Base-by-base conservation (phyloP, 2,329 filamentous ascomycete genomes). In the Lecanicillium sp. region DNA sequence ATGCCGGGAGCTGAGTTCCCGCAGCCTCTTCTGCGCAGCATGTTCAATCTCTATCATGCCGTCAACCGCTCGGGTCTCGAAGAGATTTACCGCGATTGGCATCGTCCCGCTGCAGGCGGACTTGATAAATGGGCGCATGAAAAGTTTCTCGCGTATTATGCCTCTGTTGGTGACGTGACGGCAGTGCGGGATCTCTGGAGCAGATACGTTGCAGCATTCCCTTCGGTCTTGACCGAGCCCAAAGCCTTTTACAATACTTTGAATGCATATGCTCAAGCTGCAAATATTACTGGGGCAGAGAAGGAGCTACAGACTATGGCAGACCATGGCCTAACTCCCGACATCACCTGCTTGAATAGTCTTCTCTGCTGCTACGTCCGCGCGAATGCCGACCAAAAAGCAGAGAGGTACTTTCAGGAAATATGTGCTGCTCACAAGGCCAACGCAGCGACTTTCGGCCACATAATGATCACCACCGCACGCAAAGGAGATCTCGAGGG, bases 391-490 rank as follows among this genome's bases (percentile, higher is more conserved):
- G 71, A 85, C 31, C 66, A 76, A n/a, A 74, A 75, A 5, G 82
- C 80, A 11, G 63, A 85, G 41, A 54, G 65, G 6, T 69, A 71
- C 35, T 88, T 94, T 50, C 68, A 78, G 14, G 60, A 70, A 9
- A 70, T 92, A 45, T 68, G 48, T 49, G 56, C 44, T 51, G 63
- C 43, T 22, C 50, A 76, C 4, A 51, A 58, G 16, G 80, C 84
- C 0, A 75, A 85, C 54, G 51, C 62, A 1, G 70, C 75, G 49
- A 84, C 80, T 1, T 87, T 86, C 50, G 77, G 74, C 3, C 83
- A 80, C 5, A 62, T 94, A 45, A 84, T 95, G 74, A 71, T 76
- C 17, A 68, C 94, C 50, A 76, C 77, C 36, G 80, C 80, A 13
- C 69, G 68, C 12, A 72, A 77, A 48, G 88, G 89, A 16, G 88